phyloP scores from a whole-genome alignment of 768 basidiomycete species.

The Mycena sanguinolenta region DNA sequence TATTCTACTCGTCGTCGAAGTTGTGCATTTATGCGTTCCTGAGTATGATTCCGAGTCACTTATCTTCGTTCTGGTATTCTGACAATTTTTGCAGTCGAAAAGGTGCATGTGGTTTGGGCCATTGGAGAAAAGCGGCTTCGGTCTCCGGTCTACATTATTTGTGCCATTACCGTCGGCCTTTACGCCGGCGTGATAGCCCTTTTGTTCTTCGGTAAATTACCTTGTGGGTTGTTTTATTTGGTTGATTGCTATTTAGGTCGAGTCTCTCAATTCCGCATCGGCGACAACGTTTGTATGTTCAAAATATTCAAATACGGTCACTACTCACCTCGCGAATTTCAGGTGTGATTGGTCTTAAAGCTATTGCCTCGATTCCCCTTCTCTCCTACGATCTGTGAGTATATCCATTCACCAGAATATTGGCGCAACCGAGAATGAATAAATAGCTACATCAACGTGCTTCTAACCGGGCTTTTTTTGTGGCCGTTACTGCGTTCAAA shows the following conservation, averaged over 20 bases:
- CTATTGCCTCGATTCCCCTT: slow-evolving; percentile 2
- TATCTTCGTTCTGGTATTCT: not conserved
- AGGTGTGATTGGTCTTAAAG: slow-evolving; percentile 25
- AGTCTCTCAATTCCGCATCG: slow-evolving; percentile 13
- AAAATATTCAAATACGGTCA: not conserved
- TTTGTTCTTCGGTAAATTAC: slow-evolving; percentile 12
- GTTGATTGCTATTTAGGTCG: slow-evolving; percentile 10
- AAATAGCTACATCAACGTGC: slow-evolving; percentile 41
- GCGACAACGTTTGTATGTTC: slow-evolving; percentile 20
- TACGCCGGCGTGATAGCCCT: slow-evolving; percentile 17
- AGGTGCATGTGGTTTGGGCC: slow-evolving; percentile 21
- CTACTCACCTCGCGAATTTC: not conserved
- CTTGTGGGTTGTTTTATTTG: not conserved
- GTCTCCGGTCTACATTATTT: slow-evolving; percentile 17
- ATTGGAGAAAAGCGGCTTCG: slow-evolving; percentile 16
- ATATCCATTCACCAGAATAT: slow-evolving; percentile 33
- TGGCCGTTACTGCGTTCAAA: slow-evolving; percentile 48
- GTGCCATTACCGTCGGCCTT: slow-evolving; percentile 15
- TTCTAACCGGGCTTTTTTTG: slow-evolving; percentile 51
- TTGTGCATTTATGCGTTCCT: slow-evolving; percentile 19
- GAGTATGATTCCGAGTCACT: not conserved
- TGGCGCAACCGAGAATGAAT: not conserved
- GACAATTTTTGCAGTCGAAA: slow-evolving; percentile 3
- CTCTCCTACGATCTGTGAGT: slow-evolving; percentile 29
- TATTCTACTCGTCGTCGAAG: slow-evolving; percentile 24